A percentile compares a stretch with the other conserved stretches of the same genome.
Conservation (phyloP, 2,329 filamentous ascomycete genomes). For the Trichothecium sympodiale region DNA sequence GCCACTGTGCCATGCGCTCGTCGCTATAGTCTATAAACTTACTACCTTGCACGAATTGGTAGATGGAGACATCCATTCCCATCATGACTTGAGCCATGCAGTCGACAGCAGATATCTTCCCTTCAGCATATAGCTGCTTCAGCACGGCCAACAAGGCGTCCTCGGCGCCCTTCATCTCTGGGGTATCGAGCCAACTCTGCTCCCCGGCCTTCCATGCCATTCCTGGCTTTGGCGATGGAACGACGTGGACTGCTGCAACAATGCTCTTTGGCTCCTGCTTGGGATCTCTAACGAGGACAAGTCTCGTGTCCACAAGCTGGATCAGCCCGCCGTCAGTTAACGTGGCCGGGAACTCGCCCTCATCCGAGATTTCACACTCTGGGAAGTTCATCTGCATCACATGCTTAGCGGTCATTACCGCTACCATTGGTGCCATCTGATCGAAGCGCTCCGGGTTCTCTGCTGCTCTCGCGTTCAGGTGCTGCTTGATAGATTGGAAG, state of each 20-base stretch:
- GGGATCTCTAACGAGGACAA: constrained; percentile 1
- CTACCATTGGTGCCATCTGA: background rate
- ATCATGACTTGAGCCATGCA: constrained; percentile 3
- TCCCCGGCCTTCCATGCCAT: background rate
- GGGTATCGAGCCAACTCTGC: constrained; percentile 2
- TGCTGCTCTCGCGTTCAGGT: background rate
- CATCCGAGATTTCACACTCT: constrained; percentile 1
- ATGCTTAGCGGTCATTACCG: background rate
- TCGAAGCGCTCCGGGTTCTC: background rate
- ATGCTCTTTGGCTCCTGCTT: constrained; percentile 2
- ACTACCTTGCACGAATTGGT: constrained; percentile 2
- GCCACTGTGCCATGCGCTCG: constrained; percentile 2
- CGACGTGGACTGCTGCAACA: background rate
- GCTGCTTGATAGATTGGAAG: background rate
- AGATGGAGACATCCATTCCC: constrained; percentile 1
- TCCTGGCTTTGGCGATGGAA: constrained; percentile 1
- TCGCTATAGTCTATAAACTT: constrained; percentile 2
- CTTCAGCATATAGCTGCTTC: constrained; percentile 1
- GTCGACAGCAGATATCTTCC: constrained; percentile 1
- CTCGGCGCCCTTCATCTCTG: constrained; percentile 1
- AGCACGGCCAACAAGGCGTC: constrained; percentile 1
- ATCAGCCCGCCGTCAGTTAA: background rate
- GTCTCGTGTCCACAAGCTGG: background rate
- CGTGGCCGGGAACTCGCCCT: background rate
- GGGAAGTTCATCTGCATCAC: constrained; percentile 2